Conservation (phyloP, 768 basidiomycete genomes). For the Udeniomyces megalosporus region DNA sequence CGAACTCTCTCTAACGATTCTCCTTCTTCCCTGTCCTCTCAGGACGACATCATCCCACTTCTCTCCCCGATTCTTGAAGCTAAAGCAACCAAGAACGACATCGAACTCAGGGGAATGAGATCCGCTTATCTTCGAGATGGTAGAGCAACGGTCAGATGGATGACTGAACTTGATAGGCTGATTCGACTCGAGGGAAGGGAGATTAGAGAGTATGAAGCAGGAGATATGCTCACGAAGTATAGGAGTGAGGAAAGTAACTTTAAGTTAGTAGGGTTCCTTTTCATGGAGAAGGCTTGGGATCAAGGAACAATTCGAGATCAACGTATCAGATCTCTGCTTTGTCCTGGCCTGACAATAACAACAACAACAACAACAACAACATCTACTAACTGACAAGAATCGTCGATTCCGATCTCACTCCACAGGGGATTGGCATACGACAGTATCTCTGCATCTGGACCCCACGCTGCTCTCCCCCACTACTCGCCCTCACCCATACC, state of each 20-base stretch:
- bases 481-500: no score
- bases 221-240: conserved; percentile 40
- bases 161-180: conserved; percentile 72
- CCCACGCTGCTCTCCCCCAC: conserved; percentile 88
- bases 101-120: conserved; percentile 66
- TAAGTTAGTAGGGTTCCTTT: conserved; percentile 20
- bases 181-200: conserved; percentile 49
- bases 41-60: conserved; percentile 33
- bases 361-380: no score
- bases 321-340: no score
- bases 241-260: conserved; percentile 24
- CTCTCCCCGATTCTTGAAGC: conserved; percentile 54
- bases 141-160: conserved; percentile 37
- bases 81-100: conserved; percentile 76
- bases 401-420: no score
- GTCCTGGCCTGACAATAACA: no score
- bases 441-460: conserved; percentile 64
- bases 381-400: no score
- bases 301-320: no score
- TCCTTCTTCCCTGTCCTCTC: not conserved
- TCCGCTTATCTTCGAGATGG: conserved; percentile 82
- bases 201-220: conserved; percentile 85
- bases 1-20: conserved; percentile 41
- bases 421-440: conserved; percentile 17
- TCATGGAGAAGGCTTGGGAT: no score